These are phyloP conservation scores for Ceratocystiopsis sp. DNA, from an alignment of 2,329 filamentous ascomycete species.

Conservation along the genomic window DNA sequence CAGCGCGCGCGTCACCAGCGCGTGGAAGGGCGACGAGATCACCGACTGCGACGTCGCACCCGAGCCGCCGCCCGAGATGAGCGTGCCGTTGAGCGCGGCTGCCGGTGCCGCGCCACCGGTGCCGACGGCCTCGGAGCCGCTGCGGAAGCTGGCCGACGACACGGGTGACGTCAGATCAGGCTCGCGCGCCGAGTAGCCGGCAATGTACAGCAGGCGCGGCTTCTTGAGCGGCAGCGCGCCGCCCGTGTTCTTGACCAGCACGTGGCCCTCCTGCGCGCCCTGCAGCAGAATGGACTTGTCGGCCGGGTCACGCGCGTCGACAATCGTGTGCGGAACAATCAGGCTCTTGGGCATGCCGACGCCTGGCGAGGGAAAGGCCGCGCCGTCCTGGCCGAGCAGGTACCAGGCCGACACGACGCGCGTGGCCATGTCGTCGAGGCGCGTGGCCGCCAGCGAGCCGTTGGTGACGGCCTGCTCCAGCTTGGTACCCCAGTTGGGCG, in stretches of 20 bases:
- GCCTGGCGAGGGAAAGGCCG: slow-evolving; percentile 26
- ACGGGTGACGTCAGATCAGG: slow-evolving; percentile 25
- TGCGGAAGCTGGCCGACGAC: slow-evolving; percentile 17
- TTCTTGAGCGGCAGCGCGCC: slow-evolving; percentile 35
- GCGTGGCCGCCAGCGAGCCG: slow-evolving; percentile 35
- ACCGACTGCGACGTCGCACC: slow-evolving; percentile 20
- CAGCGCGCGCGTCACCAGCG: slow-evolving; percentile 31
- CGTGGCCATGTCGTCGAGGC: slow-evolving; percentile 23
- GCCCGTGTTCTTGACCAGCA: slow-evolving; percentile 44
- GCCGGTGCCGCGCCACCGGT: slow-evolving; percentile 4
- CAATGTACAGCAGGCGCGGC: slow-evolving; percentile 36
- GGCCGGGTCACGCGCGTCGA: slow-evolving; percentile 36
- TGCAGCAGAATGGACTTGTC: slow-evolving; percentile 26
- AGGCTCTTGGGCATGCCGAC: slow-evolving; percentile 33
- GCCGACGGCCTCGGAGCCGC: slow-evolving; percentile 20
- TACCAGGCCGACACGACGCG: slow-evolving; percentile 37
- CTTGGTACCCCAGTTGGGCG: slow-evolving; percentile 30
- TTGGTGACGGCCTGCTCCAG: slow-evolving; percentile 41
- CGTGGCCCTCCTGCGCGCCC: slow-evolving; percentile 45
- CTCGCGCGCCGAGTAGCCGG: slow-evolving; percentile 39
- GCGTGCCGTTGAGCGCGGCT: slow-evolving; percentile 24
- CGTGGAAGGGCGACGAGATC: slow-evolving; percentile 36
- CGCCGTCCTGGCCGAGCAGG: slow-evolving; percentile 32
- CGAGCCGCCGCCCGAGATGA: slow-evolving; percentile 23
- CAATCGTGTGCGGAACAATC: slow-evolving; percentile 28